phyloP scores from a whole-genome alignment of 139 green algal genomes.

The Chlamydomonas sphaeroides region DNA sequence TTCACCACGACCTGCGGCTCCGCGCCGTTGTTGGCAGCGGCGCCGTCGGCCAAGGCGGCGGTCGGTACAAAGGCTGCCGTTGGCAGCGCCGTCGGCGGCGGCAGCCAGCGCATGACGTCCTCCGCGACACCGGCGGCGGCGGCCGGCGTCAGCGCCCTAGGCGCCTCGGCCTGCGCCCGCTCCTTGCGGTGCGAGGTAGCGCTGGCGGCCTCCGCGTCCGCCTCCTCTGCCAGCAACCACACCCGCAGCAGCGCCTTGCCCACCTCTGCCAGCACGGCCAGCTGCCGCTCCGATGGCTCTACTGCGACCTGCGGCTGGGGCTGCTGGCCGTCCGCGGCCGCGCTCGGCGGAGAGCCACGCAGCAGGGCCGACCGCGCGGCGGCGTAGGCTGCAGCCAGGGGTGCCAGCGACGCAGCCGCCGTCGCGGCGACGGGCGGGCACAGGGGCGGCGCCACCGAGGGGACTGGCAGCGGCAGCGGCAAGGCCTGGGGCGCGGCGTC shows the following conservation, averaged over 20 bases:
- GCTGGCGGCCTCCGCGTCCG: no score
- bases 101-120: neutral
- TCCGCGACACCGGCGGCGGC: no score
- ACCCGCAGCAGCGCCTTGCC: neutral
- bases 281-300: neutral
- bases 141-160: neutral
- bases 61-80: neutral
- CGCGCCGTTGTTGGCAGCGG: neutral
- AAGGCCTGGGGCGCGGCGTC: neutral
- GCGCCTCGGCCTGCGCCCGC: neutral
- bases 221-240: constrained; percentile 18
- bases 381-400: neutral
- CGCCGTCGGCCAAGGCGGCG: neutral
- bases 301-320: no score
- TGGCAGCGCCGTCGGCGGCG: neutral
- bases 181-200: no score
- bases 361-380: neutral
- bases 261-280: constrained; percentile 5
- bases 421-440: neutral
- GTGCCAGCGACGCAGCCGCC: neutral
- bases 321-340: no score
- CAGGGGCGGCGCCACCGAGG: neutral
- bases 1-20: no score
- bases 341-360: no score
- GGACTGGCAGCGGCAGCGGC: neutral